These are phyloP conservation scores for Wickerhamomyces tratensis DNA, from an alignment of 805 yeast species.

Conservation along the genomic window DNA sequence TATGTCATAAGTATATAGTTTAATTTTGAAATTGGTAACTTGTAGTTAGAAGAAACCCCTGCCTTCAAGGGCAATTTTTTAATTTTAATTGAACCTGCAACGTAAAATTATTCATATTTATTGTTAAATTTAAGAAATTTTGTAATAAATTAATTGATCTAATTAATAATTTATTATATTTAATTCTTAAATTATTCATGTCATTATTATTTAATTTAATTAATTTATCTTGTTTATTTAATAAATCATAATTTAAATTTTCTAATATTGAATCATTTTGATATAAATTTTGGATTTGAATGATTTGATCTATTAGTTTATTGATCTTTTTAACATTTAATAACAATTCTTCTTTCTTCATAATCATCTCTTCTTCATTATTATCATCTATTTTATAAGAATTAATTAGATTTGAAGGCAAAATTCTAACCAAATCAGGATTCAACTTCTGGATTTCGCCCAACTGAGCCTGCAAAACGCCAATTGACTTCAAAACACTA, in stretches of 20 bases:
- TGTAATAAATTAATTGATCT: conserved; percentile 13
- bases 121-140: conserved; percentile 13
- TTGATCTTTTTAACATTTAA: background rate
- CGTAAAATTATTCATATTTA: conserved; percentile 7
- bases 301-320: background rate
- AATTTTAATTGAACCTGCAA: too few relatives aligned
- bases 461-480: too few relatives aligned
- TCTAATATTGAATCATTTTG: background rate
- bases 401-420: too few relatives aligned
- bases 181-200: conserved; percentile 7
- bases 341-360: background rate
- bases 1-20: too few relatives aligned
- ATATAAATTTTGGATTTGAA: background rate
- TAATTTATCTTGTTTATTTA: too few relatives aligned
- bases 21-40: too few relatives aligned
- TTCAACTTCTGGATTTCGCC: too few relatives aligned
- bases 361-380: background rate
- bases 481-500: too few relatives aligned
- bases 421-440: too few relatives aligned
- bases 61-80: too few relatives aligned
- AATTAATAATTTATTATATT: conserved; percentile 13
- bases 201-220: background rate
- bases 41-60: too few relatives aligned
- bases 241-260: background rate
- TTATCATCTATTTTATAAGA: background rate